Evolutionary conservation across 2,329 filamentous ascomycete genomes (phyloP).

Genomic region (Trichoderma atrobrunneum): DNA sequence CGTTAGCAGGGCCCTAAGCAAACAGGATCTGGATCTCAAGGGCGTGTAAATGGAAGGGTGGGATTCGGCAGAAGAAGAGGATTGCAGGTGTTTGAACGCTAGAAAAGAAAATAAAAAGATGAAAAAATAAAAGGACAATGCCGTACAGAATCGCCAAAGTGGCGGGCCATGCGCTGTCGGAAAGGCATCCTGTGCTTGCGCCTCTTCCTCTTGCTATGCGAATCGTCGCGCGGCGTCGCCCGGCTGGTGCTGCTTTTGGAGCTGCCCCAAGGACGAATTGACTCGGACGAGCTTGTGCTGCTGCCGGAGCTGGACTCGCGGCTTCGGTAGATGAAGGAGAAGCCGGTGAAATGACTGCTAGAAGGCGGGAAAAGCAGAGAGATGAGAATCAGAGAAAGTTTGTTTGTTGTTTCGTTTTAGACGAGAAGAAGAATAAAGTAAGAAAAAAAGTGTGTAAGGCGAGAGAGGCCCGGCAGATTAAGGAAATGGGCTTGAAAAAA

Average conservation of each 20-base stretch:
- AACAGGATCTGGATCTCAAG: neutral
- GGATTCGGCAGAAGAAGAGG: neutral
- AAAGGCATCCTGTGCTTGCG: slow-evolving; percentile 36
- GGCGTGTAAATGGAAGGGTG: neutral
- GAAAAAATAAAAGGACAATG: neutral
- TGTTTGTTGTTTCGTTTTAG: neutral
- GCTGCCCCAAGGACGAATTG: slow-evolving; percentile 8
- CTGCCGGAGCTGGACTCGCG: slow-evolving; percentile 11
- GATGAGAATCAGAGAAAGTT: neutral
- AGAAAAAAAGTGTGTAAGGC: neutral
- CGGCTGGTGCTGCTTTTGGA: neutral
- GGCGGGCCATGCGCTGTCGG: slow-evolving; percentile 44
- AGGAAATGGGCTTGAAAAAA: neutral
- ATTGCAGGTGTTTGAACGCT: neutral
- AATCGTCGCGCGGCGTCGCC: slow-evolving; percentile 10
- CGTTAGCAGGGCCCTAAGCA: slow-evolving; percentile 7
- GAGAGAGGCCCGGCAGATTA: neutral
- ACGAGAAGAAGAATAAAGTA: neutral
- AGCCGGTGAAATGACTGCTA: slow-evolving; percentile 12
- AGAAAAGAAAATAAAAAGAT: neutral
- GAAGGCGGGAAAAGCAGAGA: neutral
- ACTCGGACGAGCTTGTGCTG: slow-evolving; percentile 13
- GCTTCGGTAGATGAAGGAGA: slow-evolving; percentile 13
- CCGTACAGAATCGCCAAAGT: slow-evolving; percentile 46
- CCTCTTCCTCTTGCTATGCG: slow-evolving; percentile 20